Conservation (phyloP, 371 early-diverging fungal species). For the Mucor racemosus region DNA sequence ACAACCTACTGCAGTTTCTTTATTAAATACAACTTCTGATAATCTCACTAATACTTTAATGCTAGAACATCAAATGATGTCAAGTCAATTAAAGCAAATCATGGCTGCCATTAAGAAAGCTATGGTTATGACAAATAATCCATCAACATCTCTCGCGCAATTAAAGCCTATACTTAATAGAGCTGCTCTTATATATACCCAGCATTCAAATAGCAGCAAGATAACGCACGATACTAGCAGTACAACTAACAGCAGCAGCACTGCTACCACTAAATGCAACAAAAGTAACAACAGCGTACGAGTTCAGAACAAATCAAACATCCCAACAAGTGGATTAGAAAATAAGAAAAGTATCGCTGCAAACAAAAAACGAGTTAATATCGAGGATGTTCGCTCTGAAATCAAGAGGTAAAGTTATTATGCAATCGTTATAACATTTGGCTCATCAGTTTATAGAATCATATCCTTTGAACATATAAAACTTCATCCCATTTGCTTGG, state of each 20-base stretch:
- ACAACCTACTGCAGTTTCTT: constrained; percentile 7
- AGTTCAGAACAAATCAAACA: constrained; percentile 4
- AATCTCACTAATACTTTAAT: not conserved
- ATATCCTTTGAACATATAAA: constrained; percentile 21
- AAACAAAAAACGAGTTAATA: constrained; percentile 2
- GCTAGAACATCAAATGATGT: constrained; percentile 14
- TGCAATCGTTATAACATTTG: not conserved
- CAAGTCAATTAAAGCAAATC: constrained; percentile 22
- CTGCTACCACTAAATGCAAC: not conserved
- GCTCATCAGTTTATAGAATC: constrained; percentile 6
- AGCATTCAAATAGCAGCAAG: not conserved
- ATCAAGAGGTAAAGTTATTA: constrained; percentile 8
- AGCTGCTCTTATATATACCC: constrained; percentile 9
- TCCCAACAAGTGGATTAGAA: not conserved
- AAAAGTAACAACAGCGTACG: not conserved
- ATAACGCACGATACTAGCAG: not conserved
- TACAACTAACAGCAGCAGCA: constrained; percentile 2
- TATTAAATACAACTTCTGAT: not conserved
- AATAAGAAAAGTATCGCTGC: not conserved
- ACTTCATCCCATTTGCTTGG: constrained; percentile 13
- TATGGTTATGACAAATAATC: constrained; percentile 10
- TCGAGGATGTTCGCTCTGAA: constrained; percentile 11
- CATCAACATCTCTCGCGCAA: constrained; percentile 15
- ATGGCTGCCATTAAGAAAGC: constrained; percentile 18
- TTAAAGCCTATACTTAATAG: constrained; percentile 18